Evolutionary conservation across 2,329 filamentous ascomycete species (phyloP).

Genomic region (Penicillium brasilianum): DNA sequence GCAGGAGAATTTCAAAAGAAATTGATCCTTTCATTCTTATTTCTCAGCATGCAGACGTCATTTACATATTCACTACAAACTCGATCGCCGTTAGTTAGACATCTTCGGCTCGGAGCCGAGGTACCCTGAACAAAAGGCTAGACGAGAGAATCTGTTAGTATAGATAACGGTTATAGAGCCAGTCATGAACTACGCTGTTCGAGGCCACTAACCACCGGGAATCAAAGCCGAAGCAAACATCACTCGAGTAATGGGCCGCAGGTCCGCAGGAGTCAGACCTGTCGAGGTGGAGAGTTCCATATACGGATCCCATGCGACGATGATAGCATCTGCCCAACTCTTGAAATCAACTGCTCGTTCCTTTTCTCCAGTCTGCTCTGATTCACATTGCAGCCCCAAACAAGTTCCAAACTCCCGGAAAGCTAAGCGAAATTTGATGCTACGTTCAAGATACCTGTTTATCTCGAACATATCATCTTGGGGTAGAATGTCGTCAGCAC

Average conservation of each 20-base stretch:
- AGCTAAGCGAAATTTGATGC: conserved; percentile 49
- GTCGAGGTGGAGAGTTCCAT: conserved; percentile 43
- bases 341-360: conserved; percentile 38
- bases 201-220: conserved; percentile 56
- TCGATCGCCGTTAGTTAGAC: background rate
- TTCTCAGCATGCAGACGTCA: background rate
- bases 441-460: conserved; percentile 42
- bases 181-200: background rate
- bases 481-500: background rate
- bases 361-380: conserved; percentile 41
- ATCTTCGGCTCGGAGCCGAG: conserved; percentile 35
- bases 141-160: background rate
- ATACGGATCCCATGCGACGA: conserved; percentile 46
- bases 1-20: background rate
- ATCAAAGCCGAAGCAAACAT: conserved; percentile 64
- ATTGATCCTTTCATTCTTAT: background rate
- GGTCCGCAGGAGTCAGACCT: conserved; percentile 46
- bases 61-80: background rate
- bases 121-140: conserved; percentile 46
- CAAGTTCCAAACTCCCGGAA: conserved; percentile 62
- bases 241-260: conserved; percentile 60
- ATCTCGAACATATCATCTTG: conserved; percentile 45
- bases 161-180: background rate
- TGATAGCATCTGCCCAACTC: conserved; percentile 42
- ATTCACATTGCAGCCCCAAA: conserved; percentile 54